phyloP scores from a whole-genome alignment of 345 rosid genomes.

The Passiflora organensis region DNA sequence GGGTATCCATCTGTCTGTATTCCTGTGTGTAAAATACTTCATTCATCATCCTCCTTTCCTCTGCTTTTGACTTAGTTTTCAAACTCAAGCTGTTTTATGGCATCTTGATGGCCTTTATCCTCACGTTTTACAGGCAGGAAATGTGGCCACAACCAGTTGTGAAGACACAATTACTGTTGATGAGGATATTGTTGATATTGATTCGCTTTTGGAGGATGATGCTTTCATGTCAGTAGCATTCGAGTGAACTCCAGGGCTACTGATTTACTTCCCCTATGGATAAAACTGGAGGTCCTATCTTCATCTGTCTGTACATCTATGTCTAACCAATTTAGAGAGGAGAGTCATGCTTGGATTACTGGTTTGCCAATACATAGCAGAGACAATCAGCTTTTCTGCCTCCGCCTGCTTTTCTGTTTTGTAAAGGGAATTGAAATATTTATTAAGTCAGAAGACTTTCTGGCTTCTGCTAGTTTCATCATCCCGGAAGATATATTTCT shows the following conservation, averaged over 20 bases:
- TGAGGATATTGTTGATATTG: constrained; percentile 48
- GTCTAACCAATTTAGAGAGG: constrained; percentile 14
- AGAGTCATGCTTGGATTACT: too few relatives aligned
- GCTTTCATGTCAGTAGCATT: constrained; percentile 63
- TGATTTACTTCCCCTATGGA: constrained; percentile 19
- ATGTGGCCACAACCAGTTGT: constrained; percentile 31
- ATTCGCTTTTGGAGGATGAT: constrained; percentile 65
- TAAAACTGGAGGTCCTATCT: constrained; percentile 20
- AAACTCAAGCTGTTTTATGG: too few relatives aligned
- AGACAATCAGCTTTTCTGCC: not conserved
- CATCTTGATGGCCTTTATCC: not conserved
- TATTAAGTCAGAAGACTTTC: too few relatives aligned
- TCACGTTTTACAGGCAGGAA: constrained; percentile 24
- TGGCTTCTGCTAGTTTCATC: too few relatives aligned
- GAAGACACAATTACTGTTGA: constrained; percentile 33
- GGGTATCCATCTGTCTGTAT: constrained; percentile 34
- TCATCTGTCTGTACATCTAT: constrained; percentile 14
- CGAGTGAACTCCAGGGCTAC: constrained; percentile 27
- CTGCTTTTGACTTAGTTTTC: not conserved
- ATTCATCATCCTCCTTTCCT: too few relatives aligned
- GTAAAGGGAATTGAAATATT: too few relatives aligned
- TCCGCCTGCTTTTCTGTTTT: too few relatives aligned
- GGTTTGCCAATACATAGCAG: constrained; percentile 2
- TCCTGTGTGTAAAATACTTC: too few relatives aligned
- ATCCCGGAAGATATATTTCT: too few relatives aligned